Evolutionary conservation across 2,329 filamentous ascomycete genomes (phyloP), one percentile per base, ranked within the genome.

Genomic region (Rhinocladiella similis): DNA sequence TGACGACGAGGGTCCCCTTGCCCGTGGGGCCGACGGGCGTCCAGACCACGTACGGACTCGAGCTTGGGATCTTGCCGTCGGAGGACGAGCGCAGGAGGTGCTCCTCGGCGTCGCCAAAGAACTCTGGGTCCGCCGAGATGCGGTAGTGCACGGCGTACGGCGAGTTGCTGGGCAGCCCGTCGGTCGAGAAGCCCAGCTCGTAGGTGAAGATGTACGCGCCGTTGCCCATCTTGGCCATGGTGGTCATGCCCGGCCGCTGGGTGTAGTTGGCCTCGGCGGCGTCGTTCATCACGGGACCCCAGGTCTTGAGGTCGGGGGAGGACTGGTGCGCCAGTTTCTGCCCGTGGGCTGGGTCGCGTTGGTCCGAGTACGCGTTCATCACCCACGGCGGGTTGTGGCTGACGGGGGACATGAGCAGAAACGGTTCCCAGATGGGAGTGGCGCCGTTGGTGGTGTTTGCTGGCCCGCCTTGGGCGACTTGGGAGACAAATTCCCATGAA

Each of bases 371-470:
- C 6, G 29, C 29, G 75, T 88, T 90, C 64, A 80, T 75, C 35
- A 89, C 79, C 16, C 90, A 72, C 50, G 82, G 75, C 51, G 81
- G 77, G 54, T 87, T 72, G 68, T 85, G 79, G 42, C 79, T 74
- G 54, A 83, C 67, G 42, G 90, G 71, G 69, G 87, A 89, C 43
- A 79, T 74, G 54, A 83, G 67, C 41, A 90, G 71, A 69, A 87
- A 89, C 0, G 87, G 87, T 69, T 90, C 88, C 87, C 87, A 90
- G 18, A 90, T 83, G 0, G 86, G 85, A 0, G 84, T 87, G 36
- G 84, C 69, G 1, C 84, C 86, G 65, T 90, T 88, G 65, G 83
- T 79, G 2, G 86, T 81, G 0, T 75, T 65, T 1, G 86, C 85
- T 46, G 77, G 77, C n/a, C 85, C 85, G 33, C 87, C 87, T 1